These are phyloP conservation scores for Bonia amplexicaulis DNA, from an alignment of 176 grass and related monocot genomes.

Conservation along the genomic window DNA sequence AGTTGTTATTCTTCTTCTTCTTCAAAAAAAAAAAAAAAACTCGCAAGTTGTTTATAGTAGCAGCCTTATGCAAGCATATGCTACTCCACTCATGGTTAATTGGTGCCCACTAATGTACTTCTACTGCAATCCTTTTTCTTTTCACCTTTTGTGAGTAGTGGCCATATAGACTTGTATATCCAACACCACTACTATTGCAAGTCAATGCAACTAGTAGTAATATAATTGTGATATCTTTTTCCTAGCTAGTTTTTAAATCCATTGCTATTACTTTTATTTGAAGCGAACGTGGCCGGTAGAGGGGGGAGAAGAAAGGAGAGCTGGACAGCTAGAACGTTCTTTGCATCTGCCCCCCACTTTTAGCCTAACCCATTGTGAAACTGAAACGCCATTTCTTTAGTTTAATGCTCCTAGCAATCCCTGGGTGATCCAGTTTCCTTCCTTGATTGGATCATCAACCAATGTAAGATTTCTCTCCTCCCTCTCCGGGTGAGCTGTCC, in stretches of 20 bases:
- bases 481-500: conserved; percentile 21
- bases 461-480: neutral
- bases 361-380: conserved; percentile 33
- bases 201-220: conserved; percentile 17
- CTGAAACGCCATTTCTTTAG: conserved; percentile 17
- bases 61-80: neutral
- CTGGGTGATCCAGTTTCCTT: neutral
- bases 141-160: neutral
- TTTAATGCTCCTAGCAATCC: neutral
- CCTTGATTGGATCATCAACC: conserved; percentile 35
- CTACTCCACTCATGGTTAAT: neutral
- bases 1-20: neutral
- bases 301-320: neutral
- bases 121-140: neutral
- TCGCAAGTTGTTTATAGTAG: neutral
- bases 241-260: neutral
- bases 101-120: neutral
- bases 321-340: conserved; percentile 36
- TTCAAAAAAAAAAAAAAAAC: too few relatives aligned
- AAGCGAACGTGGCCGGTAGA: neutral
- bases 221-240: neutral
- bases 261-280: conserved; percentile 10
- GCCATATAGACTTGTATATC: neutral
- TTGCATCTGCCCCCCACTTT: conserved; percentile 27
- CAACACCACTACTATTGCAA: neutral